phyloP scores from a whole-genome alignment of 495 filamentous ascomycete genomes.

The Melanomma pulvis-pyrius region DNA sequence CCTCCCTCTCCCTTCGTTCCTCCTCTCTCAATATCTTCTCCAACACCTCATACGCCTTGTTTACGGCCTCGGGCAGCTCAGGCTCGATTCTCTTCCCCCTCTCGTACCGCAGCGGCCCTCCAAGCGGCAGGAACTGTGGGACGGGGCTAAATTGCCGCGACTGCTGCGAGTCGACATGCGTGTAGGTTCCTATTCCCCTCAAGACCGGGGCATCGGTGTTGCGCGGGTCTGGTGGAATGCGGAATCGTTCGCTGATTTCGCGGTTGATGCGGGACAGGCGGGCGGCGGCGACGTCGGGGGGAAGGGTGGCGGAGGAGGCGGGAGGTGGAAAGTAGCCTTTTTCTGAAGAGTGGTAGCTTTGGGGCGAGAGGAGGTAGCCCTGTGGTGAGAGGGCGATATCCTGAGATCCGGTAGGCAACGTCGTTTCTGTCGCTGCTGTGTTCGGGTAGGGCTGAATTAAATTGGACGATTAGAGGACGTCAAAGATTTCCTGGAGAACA shows the following conservation, averaged over 20 bases:
- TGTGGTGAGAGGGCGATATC: neutral
- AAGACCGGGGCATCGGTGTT: neutral
- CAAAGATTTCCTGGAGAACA: neutral
- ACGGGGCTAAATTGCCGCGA: neutral
- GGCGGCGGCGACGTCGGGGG: constrained; percentile 1
- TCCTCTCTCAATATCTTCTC: neutral
- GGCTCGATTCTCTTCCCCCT: neutral
- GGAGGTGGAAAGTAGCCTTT: neutral
- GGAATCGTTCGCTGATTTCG: neutral
- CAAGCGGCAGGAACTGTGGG: neutral
- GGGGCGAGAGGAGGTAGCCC: neutral
- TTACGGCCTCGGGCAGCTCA: neutral
- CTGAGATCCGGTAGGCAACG: neutral
- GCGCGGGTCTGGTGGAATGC: neutral
- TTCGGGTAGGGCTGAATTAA: neutral
- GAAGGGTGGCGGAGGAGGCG: neutral
- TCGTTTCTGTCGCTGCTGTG: neutral
- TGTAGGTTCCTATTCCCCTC: neutral
- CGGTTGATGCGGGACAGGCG: neutral
- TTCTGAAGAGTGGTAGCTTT: neutral
- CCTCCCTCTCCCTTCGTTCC: neutral
- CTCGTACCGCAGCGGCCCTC: neutral
- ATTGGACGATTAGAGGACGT: neutral
- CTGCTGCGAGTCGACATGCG: neutral
- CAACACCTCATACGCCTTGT: neutral